Conservation (phyloP, 768 basidiomycete species). For the Amanita rimosa region DNA sequence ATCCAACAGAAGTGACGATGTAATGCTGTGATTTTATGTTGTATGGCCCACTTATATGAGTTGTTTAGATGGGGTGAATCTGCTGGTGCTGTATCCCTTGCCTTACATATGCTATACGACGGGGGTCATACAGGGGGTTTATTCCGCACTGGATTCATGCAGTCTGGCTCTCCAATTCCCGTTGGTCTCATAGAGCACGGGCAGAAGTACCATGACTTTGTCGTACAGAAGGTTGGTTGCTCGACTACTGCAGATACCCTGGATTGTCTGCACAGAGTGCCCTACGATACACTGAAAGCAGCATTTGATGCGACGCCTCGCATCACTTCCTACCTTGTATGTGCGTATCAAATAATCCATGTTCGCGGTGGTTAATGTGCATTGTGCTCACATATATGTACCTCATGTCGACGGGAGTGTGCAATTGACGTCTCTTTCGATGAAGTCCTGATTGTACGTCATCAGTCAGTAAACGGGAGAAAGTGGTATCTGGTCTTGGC, state of each 20-base stretch:
- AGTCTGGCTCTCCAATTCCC: conserved; percentile 36
- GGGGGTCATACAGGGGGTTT: conserved; percentile 25
- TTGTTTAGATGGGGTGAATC: conserved; percentile 27
- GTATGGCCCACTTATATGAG: neutral
- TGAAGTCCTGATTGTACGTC: neutral
- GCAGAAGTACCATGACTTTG: conserved; percentile 31
- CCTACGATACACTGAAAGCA: conserved; percentile 17
- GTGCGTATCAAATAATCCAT: conserved; percentile 9
- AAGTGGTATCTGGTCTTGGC: conserved; percentile 12
- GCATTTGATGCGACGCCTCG: conserved; percentile 19
- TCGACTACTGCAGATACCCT: conserved; percentile 1
- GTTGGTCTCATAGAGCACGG: conserved; percentile 30
- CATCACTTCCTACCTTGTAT: conserved; percentile 24
- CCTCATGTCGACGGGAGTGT: conserved; percentile 36
- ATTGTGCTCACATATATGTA: conserved; percentile 30
- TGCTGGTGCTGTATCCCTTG: conserved; percentile 41
- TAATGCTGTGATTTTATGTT: conserved; percentile 10
- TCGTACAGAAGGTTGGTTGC: conserved; percentile 25
- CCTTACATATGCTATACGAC: conserved; percentile 38
- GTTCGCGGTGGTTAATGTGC: conserved; percentile 9
- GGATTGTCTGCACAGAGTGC: conserved; percentile 30
- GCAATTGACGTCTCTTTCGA: too few species aligned
- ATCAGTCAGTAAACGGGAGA: conserved; percentile 14
- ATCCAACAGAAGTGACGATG: conserved; percentile 49
- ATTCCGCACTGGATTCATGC: conserved; percentile 40